phyloP scores from a whole-genome alignment of 2,329 filamentous ascomycete species.

The Fusarium bactridioides region DNA sequence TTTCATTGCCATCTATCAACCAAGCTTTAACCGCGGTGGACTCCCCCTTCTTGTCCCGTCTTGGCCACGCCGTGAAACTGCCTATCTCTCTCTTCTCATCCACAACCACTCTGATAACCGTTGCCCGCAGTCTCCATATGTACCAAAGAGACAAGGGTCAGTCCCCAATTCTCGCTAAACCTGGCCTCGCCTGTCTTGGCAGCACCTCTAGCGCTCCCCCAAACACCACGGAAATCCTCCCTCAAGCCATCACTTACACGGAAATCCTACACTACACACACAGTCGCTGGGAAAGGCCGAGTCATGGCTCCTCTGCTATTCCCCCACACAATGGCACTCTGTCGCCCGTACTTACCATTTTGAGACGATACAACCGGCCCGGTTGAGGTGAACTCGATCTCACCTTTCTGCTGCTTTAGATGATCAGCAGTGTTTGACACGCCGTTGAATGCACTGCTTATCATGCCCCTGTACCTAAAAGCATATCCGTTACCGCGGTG shows the following conservation, averaged over 20 bases:
- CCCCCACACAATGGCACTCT: constrained; percentile 34
- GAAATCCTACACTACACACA: constrained; percentile 1
- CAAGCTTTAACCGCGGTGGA: constrained; percentile 12
- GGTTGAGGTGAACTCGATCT: constrained; percentile 15
- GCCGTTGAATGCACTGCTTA: constrained; percentile 26
- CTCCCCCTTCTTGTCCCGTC: neutral
- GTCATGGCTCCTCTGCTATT: constrained; percentile 34
- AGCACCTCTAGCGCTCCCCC: constrained; percentile 21
- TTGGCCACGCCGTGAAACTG: constrained; percentile 25
- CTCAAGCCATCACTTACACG: constrained; percentile 12
- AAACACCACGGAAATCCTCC: constrained; percentile 1
- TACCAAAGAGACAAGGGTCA: neutral
- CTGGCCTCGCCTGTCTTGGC: constrained; percentile 22
- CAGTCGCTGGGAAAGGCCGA: constrained; percentile 27
- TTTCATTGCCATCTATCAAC: neutral
- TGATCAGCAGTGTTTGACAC: neutral
- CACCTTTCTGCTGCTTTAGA: neutral
- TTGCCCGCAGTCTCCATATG: neutral
- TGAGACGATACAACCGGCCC: constrained; percentile 25
- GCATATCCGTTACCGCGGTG: constrained; percentile 24
- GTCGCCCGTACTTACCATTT: constrained; percentile 20
- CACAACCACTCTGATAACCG: constrained; percentile 10
- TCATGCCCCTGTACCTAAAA: constrained; percentile 32
- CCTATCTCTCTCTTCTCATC: constrained; percentile 22
- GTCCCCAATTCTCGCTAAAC: constrained; percentile 9